Evolutionary conservation across 164 flowering plant genomes (phyloP).

Genomic region (Dillenia suffruticosa): DNA sequence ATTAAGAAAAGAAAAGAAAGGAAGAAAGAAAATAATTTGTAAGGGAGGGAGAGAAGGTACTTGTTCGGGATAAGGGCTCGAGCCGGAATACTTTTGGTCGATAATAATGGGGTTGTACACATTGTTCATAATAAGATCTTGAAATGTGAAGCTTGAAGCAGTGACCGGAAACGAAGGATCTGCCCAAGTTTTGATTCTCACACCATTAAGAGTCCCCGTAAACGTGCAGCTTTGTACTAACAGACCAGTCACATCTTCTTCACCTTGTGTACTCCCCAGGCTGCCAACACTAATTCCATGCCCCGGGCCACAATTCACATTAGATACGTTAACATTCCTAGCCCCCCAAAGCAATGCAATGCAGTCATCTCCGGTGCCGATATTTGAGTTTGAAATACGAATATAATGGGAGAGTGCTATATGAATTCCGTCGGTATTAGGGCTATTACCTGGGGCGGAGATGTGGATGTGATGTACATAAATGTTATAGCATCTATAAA

Average conservation of each 20-base stretch:
- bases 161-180: not conserved
- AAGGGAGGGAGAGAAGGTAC: not conserved
- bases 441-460: conserved; percentile 29
- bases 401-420: conserved; percentile 13
- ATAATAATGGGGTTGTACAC: conserved; percentile 29
- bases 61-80: no score
- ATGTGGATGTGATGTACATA: conserved; percentile 10
- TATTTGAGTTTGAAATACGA: conserved; percentile 6
- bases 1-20: not conserved
- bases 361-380: conserved; percentile 43
- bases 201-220: conserved; percentile 17
- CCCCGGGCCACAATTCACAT: conserved; percentile 35
- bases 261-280: conserved; percentile 22
- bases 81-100: conserved; percentile 30
- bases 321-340: conserved; percentile 12
- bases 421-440: conserved; percentile 46
- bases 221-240: conserved; percentile 16
- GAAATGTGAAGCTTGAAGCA: conserved; percentile 12
- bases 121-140: conserved; percentile 16
- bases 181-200: conserved; percentile 32
- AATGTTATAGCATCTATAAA: conserved; percentile 20
- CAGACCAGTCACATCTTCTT: conserved; percentile 14
- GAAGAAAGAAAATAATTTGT: conserved; percentile 5
- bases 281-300: conserved; percentile 43
- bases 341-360: conserved; percentile 29